These are phyloP conservation scores for Apiotrichum siamense DNA, from an alignment of 1,284 basidiomycete genomes.

Conservation along the genomic window DNA sequence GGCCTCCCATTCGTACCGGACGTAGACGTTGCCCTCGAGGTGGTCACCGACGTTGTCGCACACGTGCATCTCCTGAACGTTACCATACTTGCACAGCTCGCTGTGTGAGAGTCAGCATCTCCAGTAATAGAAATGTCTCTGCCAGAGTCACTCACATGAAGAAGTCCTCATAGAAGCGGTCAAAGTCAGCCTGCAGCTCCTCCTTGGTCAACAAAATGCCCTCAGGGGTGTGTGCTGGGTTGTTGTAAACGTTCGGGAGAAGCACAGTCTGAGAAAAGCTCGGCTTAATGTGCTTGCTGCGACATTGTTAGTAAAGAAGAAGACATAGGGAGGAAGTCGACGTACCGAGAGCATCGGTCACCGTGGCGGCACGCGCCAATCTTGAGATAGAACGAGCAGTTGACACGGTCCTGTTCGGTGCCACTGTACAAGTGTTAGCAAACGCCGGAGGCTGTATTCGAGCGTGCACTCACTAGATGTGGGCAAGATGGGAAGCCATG, in stretches of 20 bases:
- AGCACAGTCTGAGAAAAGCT: slow-evolving; percentile 96
- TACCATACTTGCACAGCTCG: slow-evolving; percentile 89
- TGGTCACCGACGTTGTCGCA: slow-evolving; percentile 99
- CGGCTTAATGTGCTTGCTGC: slow-evolving; percentile 90
- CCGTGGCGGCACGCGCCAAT: slow-evolving; percentile 48
- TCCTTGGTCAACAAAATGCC: slow-evolving; percentile 58
- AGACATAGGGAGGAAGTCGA: too few species aligned
- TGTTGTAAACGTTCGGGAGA: slow-evolving; percentile 98
- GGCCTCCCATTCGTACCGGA: slow-evolving; percentile 95
- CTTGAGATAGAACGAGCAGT: slow-evolving; percentile 50
- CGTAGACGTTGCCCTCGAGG: slow-evolving; percentile 97
- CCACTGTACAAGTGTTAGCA: slow-evolving; percentile 32
- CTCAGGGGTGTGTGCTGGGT: slow-evolving; percentile 82
- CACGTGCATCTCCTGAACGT: slow-evolving; percentile 92
- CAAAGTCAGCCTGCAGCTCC: slow-evolving; percentile 91
- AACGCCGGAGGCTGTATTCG: neutral
- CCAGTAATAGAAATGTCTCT: neutral
- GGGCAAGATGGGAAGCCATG: slow-evolving; percentile 46
- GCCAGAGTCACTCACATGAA: slow-evolving; percentile 59
- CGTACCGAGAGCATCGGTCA: slow-evolving; percentile 45
- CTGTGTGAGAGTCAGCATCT: slow-evolving; percentile 19
- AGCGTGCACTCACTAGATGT: slow-evolving; percentile 43
- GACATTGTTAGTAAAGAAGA: slow-evolving; percentile 40
- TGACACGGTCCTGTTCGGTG: slow-evolving; percentile 48
- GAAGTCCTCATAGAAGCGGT: slow-evolving; percentile 92